These are phyloP conservation scores for Aspergillus sp. DNA, from an alignment of 2,329 filamentous ascomycete genomes.

Conservation along the genomic window DNA sequence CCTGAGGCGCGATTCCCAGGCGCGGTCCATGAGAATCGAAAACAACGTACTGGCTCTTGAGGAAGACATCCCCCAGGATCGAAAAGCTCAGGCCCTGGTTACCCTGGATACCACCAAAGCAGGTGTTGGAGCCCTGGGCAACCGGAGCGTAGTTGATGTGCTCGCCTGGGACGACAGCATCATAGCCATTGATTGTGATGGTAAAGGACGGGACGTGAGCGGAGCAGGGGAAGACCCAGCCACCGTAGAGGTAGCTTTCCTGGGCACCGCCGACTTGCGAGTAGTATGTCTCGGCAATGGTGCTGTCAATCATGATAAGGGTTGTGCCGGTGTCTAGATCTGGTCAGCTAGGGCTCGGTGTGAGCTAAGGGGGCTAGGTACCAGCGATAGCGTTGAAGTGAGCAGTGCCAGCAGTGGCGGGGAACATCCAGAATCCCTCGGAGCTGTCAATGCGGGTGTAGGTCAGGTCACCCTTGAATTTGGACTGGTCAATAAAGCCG, in stretches of 20 bases:
- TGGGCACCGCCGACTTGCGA: slow-evolving; percentile 57
- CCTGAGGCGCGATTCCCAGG: slow-evolving; percentile 54
- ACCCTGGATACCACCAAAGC: slow-evolving; percentile 78
- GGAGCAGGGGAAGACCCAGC: slow-evolving; percentile 60
- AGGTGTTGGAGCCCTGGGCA: slow-evolving; percentile 48
- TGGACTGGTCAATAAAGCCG: slow-evolving; percentile 61
- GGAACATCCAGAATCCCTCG: slow-evolving; percentile 69
- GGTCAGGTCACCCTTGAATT: slow-evolving; percentile 62
- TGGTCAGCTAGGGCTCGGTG: neutral
- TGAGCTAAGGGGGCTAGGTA: slow-evolving; percentile 17
- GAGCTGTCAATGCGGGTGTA: slow-evolving; percentile 61
- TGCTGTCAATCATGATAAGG: slow-evolving; percentile 62
- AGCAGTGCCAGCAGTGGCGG: slow-evolving; percentile 51
- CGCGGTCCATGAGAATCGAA: slow-evolving; percentile 62
- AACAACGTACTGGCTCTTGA: slow-evolving; percentile 77
- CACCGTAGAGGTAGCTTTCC: slow-evolving; percentile 54
- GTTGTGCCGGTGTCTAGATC: slow-evolving; percentile 69
- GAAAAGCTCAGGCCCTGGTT: slow-evolving; percentile 62
- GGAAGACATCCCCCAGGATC: slow-evolving; percentile 78
- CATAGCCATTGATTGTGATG: slow-evolving; percentile 55
- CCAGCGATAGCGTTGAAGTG: slow-evolving; percentile 61
- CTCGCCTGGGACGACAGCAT: slow-evolving; percentile 57
- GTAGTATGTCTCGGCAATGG: slow-evolving; percentile 65
- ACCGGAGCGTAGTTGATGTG: slow-evolving; percentile 60
- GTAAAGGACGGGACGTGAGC: slow-evolving; percentile 58